Conservation (phyloP, 306 rosid species). For the Pueraria montana region DNA sequence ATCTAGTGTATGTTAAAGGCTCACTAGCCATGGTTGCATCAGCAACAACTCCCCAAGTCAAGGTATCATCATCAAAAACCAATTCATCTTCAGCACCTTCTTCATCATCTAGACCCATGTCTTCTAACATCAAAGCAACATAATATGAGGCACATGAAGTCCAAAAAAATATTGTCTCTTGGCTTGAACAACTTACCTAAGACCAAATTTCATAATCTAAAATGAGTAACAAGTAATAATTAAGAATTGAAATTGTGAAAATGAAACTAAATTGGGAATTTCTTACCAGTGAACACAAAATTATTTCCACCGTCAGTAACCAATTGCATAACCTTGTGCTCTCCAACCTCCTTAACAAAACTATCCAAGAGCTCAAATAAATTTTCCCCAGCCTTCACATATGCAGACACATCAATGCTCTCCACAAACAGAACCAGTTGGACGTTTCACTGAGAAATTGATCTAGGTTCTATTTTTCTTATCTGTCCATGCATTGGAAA, state of each 20-base stretch:
- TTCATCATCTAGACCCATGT: neutral
- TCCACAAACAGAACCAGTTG: neutral
- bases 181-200: neutral
- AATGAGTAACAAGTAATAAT: conserved; percentile 9
- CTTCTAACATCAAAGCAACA: neutral
- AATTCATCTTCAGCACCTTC: neutral
- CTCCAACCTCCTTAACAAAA: neutral
- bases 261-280: neutral
- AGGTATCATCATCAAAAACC: neutral
- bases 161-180: neutral
- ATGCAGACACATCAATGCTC: neutral
- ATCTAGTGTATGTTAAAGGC: too few species aligned
- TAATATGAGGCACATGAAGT: neutral
- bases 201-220: neutral
- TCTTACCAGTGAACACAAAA: neutral
- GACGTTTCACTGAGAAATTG: neutral
- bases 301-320: neutral
- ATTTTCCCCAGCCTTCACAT: neutral
- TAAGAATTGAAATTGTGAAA: neutral
- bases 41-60: neutral
- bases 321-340: neutral
- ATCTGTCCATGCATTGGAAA: neutral
- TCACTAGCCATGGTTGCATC: neutral
- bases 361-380: neutral
- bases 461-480: neutral